Conservation (phyloP, 2,329 filamentous ascomycete genomes). For the Pseudogymnoascus sp. region DNA sequence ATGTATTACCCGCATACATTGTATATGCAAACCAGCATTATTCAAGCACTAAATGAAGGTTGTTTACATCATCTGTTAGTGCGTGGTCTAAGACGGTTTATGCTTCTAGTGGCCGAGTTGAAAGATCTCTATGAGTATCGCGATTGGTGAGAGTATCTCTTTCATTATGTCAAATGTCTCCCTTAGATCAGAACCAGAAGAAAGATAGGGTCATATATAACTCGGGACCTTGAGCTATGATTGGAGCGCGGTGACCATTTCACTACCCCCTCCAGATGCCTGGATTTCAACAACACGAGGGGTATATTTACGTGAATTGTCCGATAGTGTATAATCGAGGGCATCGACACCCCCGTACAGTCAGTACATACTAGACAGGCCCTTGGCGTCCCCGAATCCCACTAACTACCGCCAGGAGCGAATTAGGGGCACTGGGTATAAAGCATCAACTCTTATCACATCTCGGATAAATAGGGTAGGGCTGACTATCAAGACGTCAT, state of each 20-base stretch:
- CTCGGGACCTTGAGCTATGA: background rate
- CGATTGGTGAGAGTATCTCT: background rate
- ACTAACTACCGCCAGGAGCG: background rate
- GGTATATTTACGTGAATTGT: background rate
- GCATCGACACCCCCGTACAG: background rate
- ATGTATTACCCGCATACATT: background rate
- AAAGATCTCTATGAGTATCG: background rate
- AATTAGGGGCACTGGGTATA: background rate
- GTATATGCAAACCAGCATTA: slow-evolving; percentile 3
- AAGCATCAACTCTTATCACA: background rate
- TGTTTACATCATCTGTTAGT: slow-evolving; percentile 2
- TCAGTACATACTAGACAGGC: background rate
- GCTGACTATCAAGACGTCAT: background rate
- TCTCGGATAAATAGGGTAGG: slow-evolving; percentile 2
- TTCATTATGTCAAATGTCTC: background rate
- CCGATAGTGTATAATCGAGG: background rate
- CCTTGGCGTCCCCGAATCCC: background rate
- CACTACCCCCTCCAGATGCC: background rate
- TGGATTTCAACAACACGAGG: background rate
- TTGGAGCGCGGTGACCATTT: background rate
- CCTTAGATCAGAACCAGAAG: background rate
- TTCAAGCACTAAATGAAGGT: background rate
- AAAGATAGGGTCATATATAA: background rate
- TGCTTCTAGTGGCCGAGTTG: background rate
- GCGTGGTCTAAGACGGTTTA: background rate